phyloP scores from a whole-genome alignment of 768 basidiomycete genomes.

The Coprinellus micaceus region DNA sequence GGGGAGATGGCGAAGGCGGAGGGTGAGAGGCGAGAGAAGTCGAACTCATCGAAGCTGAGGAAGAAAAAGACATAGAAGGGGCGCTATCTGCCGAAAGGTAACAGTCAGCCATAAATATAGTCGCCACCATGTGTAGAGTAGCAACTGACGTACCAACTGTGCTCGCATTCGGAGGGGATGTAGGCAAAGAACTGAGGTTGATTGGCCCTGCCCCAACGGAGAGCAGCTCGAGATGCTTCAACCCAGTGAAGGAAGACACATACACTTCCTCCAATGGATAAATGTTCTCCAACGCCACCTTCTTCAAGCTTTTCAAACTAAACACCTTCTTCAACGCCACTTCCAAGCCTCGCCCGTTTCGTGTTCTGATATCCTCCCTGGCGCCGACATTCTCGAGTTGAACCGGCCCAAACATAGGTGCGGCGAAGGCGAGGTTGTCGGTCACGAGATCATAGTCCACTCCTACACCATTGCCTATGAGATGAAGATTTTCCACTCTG shows the following conservation, averaged over 20 bases:
- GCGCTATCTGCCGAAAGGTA: no score
- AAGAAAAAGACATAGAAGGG: not conserved
- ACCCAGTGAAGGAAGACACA: not conserved
- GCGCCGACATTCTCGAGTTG: no score
- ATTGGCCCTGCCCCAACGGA: not conserved
- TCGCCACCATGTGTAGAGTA: no score
- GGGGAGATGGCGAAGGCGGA: not conserved
- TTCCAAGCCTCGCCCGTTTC: not conserved
- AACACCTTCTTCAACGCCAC: conserved; percentile 3
- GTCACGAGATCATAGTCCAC: no score
- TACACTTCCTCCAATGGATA: conserved; percentile 3
- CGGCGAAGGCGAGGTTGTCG: no score
- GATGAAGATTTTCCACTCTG: conserved; percentile 1
- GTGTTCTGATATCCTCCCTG: no score
- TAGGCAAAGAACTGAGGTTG: not conserved
- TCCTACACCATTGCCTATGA: not conserved
- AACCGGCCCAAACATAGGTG: no score
- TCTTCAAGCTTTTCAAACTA: not conserved
- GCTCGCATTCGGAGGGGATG: not conserved
- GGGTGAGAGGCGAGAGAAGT: not conserved
- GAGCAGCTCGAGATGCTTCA: conserved; percentile 5
- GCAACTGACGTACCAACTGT: no score
- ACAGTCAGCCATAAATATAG: no score
- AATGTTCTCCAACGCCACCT: conserved; percentile 7
- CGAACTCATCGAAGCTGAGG: no score